Conservation (phyloP, 805 yeast genomes). For the Barnettozyma salicaria region DNA sequence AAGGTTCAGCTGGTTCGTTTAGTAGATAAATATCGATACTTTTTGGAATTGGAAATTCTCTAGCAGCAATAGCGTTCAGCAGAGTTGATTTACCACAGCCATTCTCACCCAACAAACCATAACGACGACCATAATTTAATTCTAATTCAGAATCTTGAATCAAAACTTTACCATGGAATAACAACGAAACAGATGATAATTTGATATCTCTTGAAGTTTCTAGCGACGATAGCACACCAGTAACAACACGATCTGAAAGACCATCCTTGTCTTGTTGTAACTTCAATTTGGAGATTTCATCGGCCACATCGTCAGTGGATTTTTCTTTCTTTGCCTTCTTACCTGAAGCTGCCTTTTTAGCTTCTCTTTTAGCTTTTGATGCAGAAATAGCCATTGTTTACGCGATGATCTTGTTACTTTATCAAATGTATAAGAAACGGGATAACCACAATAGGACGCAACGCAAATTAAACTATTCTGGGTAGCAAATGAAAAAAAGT, state of each 20-base stretch:
- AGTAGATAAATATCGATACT: constrained; percentile 84
- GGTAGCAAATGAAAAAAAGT: no score
- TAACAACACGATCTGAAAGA: constrained; percentile 91
- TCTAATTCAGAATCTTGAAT: constrained; percentile 89
- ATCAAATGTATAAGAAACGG: no score
- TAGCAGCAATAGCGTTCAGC: constrained; percentile 86
- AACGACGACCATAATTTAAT: constrained; percentile 94
- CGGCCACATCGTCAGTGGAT: constrained; percentile 53
- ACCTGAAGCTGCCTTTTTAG: constrained; percentile 83
- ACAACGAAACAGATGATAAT: constrained; percentile 79
- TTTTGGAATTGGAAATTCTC: constrained; percentile 94
- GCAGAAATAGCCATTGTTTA: constrained; percentile 47
- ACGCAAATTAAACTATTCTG: no score
- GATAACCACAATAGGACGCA: no score
- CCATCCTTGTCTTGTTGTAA: constrained; percentile 93
- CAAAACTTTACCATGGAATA: constrained; percentile 96
- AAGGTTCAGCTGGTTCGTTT: constrained; percentile 96
- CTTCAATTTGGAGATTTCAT: constrained; percentile 79
- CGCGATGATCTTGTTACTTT: not conserved
- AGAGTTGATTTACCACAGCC: constrained; percentile 99
- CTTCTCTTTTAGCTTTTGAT: constrained; percentile 97
- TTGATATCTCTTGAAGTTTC: constrained; percentile 91
- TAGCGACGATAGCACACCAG: constrained; percentile 91
- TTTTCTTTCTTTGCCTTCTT: constrained; percentile 51
- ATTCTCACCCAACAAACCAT: constrained; percentile 95